Evolutionary conservation across 257 asterid species (phyloP), one percentile per base, ranked within the genome.

Genomic region (Knoxia roxburghii): DNA sequence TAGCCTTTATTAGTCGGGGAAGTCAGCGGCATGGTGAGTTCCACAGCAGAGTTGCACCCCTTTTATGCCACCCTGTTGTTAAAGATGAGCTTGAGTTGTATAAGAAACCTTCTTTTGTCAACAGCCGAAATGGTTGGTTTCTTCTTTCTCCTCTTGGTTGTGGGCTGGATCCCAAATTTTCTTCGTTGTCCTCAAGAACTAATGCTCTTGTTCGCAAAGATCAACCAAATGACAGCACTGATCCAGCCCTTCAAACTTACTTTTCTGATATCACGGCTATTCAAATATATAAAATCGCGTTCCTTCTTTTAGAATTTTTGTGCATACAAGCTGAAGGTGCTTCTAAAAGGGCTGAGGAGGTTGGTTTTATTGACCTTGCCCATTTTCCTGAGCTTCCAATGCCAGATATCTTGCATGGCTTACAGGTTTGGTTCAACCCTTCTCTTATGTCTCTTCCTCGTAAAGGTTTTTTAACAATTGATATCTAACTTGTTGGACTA

Each of bases 361-460:
- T 85, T 54, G 97, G 99, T 68, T 88, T 84, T 73, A 85, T 94
- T 45, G 96, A 94, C 77, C 83, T 83, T 69, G 86, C 94, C 41
- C 88, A 79, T 74, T 94, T 90, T 67, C 99, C 99, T 0, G 99
- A 94, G 84, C 85, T 94, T 15, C 97, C 99, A 40, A 85, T 90
- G 97, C 97, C 99, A 65, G 97, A 90, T 66, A 87, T 94, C 80
- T 82, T 94, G 56, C 97, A 90, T 62, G 94, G 95, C 41, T 79
- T 90, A 84, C 99, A 90, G 96, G 99, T 85, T 61, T 4, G 35
- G 48, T 37, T 5, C 21, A 30, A 68, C 35, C 60, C 50, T 59
- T 69, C 51, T 26, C 32, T 63, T 43, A 59, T 30, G 61, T 26
- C 41, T 26, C 41, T 55, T 58, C 3, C n/a, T 8, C 41, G 13